Conservation (phyloP, 352 stramenopile genomes). For the Phytophthora meadii region DNA sequence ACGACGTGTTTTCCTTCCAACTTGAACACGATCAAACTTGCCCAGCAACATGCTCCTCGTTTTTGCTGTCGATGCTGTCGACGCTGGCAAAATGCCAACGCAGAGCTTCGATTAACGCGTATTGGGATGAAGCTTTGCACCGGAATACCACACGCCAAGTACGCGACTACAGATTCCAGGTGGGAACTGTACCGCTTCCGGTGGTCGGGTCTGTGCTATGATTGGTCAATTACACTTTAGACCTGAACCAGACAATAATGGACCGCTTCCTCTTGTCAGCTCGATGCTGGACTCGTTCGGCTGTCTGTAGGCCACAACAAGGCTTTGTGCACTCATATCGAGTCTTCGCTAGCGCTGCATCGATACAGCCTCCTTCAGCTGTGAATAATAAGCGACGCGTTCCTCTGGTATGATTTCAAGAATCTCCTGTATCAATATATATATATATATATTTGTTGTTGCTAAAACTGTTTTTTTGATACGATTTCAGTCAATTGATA, state of each 20-base stretch:
- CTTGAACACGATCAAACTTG: background rate
- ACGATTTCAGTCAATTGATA: conserved; percentile 39
- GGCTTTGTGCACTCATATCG: background rate
- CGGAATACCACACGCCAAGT: no score
- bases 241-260: conserved; percentile 12
- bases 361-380: background rate
- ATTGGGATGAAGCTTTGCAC: no score
- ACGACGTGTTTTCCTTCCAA: conserved; percentile 23
- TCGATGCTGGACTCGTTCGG: background rate
- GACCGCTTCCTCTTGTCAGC: background rate
- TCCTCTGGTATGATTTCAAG: conserved; percentile 27
- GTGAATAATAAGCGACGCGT: conserved; percentile 22
- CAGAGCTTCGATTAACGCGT: no score
- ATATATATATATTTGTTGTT: no score
- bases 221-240: conserved; percentile 13
- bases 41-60: no score
- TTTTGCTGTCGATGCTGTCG: no score
- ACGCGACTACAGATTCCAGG: no score
- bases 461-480: background rate
- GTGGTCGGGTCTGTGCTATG: background rate
- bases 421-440: background rate
- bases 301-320: background rate
- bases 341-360: background rate
- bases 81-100: no score
- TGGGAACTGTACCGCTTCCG: background rate